These are phyloP conservation scores for Dissophora ornata DNA, from an alignment of 192 early-diverging fungal genomes.

Conservation along the genomic window DNA sequence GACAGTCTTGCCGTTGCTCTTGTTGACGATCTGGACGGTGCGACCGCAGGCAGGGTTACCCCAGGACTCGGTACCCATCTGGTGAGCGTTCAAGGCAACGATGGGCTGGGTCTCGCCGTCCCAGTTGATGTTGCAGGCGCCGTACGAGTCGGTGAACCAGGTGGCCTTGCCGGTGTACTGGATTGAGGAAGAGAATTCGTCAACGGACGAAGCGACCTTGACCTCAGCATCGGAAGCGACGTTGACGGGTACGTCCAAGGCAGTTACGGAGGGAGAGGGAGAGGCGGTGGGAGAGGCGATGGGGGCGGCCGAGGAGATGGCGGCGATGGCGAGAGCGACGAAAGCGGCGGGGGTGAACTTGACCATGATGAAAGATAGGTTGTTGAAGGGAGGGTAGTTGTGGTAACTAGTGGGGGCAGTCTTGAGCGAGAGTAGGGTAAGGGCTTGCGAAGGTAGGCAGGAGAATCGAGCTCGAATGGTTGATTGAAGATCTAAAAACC, in stretches of 20 bases:
- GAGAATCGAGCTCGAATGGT: too few relatives aligned
- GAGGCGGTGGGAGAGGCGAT: conserved; percentile 3
- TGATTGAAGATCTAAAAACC: too few relatives aligned
- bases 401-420: not conserved
- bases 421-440: too few relatives aligned
- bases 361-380: conserved; percentile 24
- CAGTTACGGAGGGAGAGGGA: conserved; percentile 2
- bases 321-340: conserved; percentile 20
- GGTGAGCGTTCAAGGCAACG: conserved; percentile 54
- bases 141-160: conserved; percentile 51
- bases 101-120: conserved; percentile 41
- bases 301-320: conserved; percentile 13
- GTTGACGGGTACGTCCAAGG: not conserved
- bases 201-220: too few relatives aligned
- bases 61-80: conserved; percentile 50
- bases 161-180: conserved; percentile 46
- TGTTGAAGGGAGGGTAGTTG: not conserved
- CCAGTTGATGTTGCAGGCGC: conserved; percentile 45
- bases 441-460: too few relatives aligned
- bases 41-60: conserved; percentile 50
- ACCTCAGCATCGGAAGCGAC: conserved; percentile 8
- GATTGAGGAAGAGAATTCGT: conserved; percentile 10
- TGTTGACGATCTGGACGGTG: conserved; percentile 33
- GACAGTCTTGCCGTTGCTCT: conserved; percentile 36
- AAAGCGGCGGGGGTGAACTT: conserved; percentile 17